Evolutionary conservation across 2,329 filamentous ascomycete species (phyloP), one percentile per base, ranked within the genome.

Genomic region (Catunica adiposa): DNA sequence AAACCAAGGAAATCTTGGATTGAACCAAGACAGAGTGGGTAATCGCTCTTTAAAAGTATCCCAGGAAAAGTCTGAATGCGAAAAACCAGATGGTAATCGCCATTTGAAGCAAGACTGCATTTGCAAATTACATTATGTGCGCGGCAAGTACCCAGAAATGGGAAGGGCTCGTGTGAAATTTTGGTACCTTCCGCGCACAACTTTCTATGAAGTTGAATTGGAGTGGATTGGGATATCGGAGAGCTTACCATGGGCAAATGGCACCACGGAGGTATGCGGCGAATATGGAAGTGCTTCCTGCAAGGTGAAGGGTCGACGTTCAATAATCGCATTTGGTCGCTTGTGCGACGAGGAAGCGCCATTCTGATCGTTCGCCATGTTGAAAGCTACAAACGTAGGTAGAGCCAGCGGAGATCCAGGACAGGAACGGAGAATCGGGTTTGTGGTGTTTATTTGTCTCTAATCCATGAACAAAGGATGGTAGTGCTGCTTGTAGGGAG

Each of bases 211-310:
- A 26, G 42, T 54, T 31, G 20, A 31, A 23, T 25, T 48, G 22
- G 8, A 25, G n/a, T 11, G n/a, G 3, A 15, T 48, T 11, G 25
- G 6, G 34, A 23, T 7, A 25, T 40, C 54, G 51, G 54, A 44
- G 9, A 31, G 15, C 53, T 51, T 68, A 89, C 86, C 81, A 61
- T 84, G 78, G 66, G 84, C 79, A 67, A 90, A 87, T 2, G 86
- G 86, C 54, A 86, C 76, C 51, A 89, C 83, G 2, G 85, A 88
- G 51, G 83, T 86, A 65, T 90, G 83, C 23, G 87, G 86, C 53
- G 86, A 86, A 68, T 82, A 89, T n/a, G 85, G 84, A 48, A 92
- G 73, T 29, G 86, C 86, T 64, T 92, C 84, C 56, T 83, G 77
- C 11, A 92, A 76, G 2, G 77, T 77, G 64, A 82, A 80, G 1